Evolutionary conservation across 345 rosid species (phyloP).

Genomic region (Combretum micranthum): DNA sequence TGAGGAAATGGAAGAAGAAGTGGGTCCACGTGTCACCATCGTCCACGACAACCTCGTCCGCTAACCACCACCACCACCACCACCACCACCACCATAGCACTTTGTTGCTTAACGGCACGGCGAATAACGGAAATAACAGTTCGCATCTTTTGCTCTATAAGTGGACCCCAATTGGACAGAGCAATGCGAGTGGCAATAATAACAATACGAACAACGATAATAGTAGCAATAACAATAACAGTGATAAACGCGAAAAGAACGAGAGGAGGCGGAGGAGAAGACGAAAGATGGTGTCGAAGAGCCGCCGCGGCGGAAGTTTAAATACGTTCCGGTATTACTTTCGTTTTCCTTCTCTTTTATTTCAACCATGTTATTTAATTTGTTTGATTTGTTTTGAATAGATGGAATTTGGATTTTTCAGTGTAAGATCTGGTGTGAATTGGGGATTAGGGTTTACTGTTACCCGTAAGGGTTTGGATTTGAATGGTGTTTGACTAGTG

Average conservation of each 20-base stretch:
- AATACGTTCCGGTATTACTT: constrained; percentile 70
- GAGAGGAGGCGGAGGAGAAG: constrained; percentile 25
- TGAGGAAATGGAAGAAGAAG: constrained; percentile 96
- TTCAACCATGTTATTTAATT: neutral
- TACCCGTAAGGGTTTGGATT: no score
- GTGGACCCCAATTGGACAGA: constrained; percentile 77
- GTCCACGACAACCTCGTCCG: constrained; percentile 24
- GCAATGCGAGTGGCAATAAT: constrained; percentile 14
- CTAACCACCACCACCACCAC: constrained; percentile 19
- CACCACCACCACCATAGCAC: no score
- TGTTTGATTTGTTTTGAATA: neutral
- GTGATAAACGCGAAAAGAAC: no score
- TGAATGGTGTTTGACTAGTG: no score
- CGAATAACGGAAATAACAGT: constrained; percentile 44
- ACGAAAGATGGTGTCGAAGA: constrained; percentile 34
- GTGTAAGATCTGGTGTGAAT: no score
- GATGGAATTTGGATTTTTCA: no score
- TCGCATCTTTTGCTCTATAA: constrained; percentile 72
- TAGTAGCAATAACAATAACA: constrained; percentile 10
- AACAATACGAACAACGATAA: constrained; percentile 14
- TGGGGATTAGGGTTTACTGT: no score
- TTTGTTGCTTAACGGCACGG: constrained; percentile 9
- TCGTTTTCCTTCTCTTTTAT: neutral
- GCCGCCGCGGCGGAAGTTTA: constrained; percentile 78
- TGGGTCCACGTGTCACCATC: constrained; percentile 82